phyloP scores from a whole-genome alignment of 495 filamentous ascomycete genomes.

The Penicillium maclennaniae region DNA sequence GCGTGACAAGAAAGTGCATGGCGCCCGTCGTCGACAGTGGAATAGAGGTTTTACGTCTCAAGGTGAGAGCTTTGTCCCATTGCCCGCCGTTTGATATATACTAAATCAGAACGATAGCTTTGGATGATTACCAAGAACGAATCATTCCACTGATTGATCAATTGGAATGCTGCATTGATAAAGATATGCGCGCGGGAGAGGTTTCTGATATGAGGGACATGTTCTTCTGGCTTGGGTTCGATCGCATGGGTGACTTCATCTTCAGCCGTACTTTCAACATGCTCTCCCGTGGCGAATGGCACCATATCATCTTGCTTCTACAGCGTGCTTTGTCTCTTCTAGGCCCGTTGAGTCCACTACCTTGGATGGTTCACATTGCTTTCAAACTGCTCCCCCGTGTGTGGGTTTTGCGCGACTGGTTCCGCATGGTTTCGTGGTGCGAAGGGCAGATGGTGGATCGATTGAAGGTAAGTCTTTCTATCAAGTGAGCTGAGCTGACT shows the following conservation, averaged over 20 bases:
- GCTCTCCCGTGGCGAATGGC: slow-evolving; percentile 26
- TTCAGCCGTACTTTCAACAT: slow-evolving; percentile 40
- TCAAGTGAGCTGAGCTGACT: background rate
- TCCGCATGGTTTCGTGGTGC: slow-evolving; percentile 18
- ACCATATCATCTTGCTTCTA: slow-evolving; percentile 10
- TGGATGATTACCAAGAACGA: slow-evolving; percentile 23
- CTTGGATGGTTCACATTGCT: slow-evolving; percentile 34
- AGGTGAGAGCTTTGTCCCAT: slow-evolving; percentile 19
- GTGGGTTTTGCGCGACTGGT: slow-evolving; percentile 13
- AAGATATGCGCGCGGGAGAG: background rate
- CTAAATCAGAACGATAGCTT: slow-evolving; percentile 6
- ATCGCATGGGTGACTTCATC: slow-evolving; percentile 33
- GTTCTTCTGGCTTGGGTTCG: slow-evolving; percentile 20
- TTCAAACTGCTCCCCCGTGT: slow-evolving; percentile 17
- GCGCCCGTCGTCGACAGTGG: slow-evolving; percentile 32
- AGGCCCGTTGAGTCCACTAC: slow-evolving; percentile 25
- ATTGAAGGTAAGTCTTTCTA: background rate
- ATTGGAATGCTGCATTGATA: slow-evolving; percentile 7
- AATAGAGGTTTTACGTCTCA: slow-evolving; percentile 31
- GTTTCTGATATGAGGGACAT: slow-evolving; percentile 8
- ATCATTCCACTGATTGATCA: slow-evolving; percentile 22
- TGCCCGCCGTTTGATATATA: too few species aligned
- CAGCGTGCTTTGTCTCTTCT: slow-evolving; percentile 17
- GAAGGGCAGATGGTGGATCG: slow-evolving; percentile 11
- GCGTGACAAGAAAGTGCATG: slow-evolving; percentile 27